Evolutionary conservation across 345 rosid species (phyloP).

Genomic region (Orychophragmus violaceus): DNA sequence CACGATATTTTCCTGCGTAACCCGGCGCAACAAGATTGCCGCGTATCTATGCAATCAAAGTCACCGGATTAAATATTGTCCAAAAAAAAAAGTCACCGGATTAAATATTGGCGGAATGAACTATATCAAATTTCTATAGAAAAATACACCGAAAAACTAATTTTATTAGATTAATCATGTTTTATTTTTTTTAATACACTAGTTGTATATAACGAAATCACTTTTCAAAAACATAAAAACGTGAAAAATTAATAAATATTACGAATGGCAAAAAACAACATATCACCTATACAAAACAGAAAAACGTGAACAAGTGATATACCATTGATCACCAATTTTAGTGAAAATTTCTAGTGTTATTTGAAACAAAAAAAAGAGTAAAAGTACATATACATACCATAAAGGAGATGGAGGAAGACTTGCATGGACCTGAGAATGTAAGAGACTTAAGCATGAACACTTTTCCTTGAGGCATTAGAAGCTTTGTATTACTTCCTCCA

Average conservation of each 20-base stretch:
- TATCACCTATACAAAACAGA: no score
- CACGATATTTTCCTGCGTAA: neutral
- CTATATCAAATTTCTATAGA: no score
- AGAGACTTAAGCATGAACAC: conserved; percentile 44
- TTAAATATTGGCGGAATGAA: neutral
- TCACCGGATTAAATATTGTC: neutral
- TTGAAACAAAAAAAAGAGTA: neutral
- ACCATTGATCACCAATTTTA: no score
- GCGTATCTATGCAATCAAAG: neutral
- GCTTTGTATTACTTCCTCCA: conserved; percentile 1
- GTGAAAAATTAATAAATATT: no score
- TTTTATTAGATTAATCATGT: no score
- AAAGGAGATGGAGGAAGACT: conserved; percentile 26
- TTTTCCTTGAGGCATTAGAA: conserved; percentile 32
- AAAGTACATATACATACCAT: conserved; percentile 31
- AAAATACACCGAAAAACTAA: neutral
- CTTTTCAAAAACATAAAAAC: no score
- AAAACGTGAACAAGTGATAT: no score
- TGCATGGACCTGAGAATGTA: conserved; percentile 54
- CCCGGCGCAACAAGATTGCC: conserved; percentile 53
- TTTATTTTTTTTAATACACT: no score
- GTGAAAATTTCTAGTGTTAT: neutral
- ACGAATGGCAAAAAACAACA: no score
- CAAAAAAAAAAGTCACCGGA: no score
- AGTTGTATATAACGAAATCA: no score